Evolutionary conservation across 148 eudicot species (phyloP), one percentile per base, ranked within the genome.

Genomic region (Rhododendron williamsianum): DNA sequence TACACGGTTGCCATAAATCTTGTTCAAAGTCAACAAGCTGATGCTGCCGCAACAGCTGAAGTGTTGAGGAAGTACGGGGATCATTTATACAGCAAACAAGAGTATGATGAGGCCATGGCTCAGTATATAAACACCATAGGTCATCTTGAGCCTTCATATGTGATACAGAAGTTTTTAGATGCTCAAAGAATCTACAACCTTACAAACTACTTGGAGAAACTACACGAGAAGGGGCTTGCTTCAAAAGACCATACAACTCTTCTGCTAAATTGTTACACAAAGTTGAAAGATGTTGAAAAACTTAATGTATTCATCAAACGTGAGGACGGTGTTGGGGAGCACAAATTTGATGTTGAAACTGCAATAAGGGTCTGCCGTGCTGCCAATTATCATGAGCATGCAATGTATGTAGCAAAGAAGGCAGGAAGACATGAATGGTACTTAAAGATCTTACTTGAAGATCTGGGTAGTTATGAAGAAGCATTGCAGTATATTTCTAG

Each of bases 21-120:
- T 86, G 99, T 97, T 86, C 98, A 93, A 81, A 95, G 90, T 89
- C 99, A 97, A 78, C 99, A 97, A 89, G 99, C 98, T 78, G 99
- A 97, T 93, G 99, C 98, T 82, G 98, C 93, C 71, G 99, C 99
- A 51, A 97, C 98, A n/a, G 98, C 99, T 72, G 95, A 95, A 89
- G 99, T 97, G 80, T 93, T 97, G 74, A 92, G 98, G 87, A 97
- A 97, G 88, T 97, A 97, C 81, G 99, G 96, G 23, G 98, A 95
- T 91, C 98, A 97, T 92, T 88, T 97, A 78, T 97, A 95, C 83
- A 88, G 95, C 86, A 97, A 93, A 89, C 96, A 94, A 87, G 94
- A 95, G 76, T 97, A 90, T 88, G 98, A 97, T 82, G 95, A 92
- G 86, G 98, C 99, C 78, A 95, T 97, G 99, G 91, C 94, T 80